Base-by-base conservation (phyloP, 805 yeast genomes). In the Candida ascalaphidarum region DNA sequence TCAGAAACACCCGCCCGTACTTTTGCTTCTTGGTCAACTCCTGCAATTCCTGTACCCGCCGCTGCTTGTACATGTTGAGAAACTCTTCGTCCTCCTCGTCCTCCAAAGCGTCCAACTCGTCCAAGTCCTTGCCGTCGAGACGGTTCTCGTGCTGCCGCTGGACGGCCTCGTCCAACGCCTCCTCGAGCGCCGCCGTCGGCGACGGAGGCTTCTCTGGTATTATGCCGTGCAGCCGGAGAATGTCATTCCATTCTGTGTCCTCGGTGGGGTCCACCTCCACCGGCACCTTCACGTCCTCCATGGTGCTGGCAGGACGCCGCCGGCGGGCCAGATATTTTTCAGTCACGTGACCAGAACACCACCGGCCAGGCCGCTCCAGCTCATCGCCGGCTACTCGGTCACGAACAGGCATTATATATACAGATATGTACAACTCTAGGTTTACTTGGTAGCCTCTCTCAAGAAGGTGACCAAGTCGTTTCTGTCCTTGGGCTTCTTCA, bases 181-280 rank as follows among this genome's bases (percentile, higher is more conserved):
- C 88, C 49, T 92, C 97, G 26, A 92, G 50, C 52, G 84, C 81
- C 23, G 71, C 83, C 0, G 94, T 76, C 7, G 95, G 95, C 13
- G 94, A 83, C 14, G 88, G 86, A 16, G 94, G 85, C 43, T 81
- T 77, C 47, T 82, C 86, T 1, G 98, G 98, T 27, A 92, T 84
- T 31, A 92, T 76, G 14, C 97, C 97, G 37, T 88, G 83, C 3
- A 74, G 71, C 39, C 99, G 66, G 25, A 92, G 66, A 40, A 92
- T 86, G 54, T 92, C 99, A 50, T 92, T 92, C 98, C 99, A 92
- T 54, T 92, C 98, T 0, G 98, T 92, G 52, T 92, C 99, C 55
- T 92, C 99, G 36, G 72, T 74, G 20, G 95, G 96, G 55, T 92
- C 88, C 30, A 88, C 95, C 55, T 86, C 84, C 27, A 86, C 86